Percentiles rank a stretch among this genome's conserved stretches.
phyloP scores from a whole-genome alignment of 2,329 filamentous ascomycete species.

The Fusarium continuum region DNA sequence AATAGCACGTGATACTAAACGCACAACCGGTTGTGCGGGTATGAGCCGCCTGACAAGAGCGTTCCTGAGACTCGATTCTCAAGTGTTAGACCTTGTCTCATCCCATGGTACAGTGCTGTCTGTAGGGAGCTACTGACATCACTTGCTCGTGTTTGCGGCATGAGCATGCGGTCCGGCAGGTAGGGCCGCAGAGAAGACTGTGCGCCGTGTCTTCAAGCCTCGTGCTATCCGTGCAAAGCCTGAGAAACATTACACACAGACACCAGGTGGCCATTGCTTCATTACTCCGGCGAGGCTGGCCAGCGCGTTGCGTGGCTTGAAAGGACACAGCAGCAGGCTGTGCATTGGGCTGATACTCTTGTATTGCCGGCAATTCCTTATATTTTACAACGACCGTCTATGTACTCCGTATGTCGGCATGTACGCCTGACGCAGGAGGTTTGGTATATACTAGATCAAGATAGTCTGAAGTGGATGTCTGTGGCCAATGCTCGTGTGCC shows the following conservation, averaged over 20 bases:
- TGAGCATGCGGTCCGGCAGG: constrained; percentile 18
- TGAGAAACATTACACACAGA: constrained; percentile 30
- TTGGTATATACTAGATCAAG: constrained; percentile 21
- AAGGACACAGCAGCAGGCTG: constrained; percentile 30
- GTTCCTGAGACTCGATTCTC: constrained; percentile 18
- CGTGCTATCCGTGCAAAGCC: constrained; percentile 14
- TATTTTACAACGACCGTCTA: constrained; percentile 3
- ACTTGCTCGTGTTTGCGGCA: constrained; percentile 17
- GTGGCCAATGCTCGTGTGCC: constrained; percentile 19
- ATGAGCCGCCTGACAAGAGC: not conserved
- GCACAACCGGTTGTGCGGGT: no score
- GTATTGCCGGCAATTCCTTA: constrained; percentile 33
- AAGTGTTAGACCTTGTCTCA: constrained; percentile 32
- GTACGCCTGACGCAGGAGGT: constrained; percentile 21
- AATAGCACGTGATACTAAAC: no score
- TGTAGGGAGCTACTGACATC: constrained; percentile 39
- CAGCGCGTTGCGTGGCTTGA: constrained; percentile 36
- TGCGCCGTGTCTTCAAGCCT: constrained; percentile 34
- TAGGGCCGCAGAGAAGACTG: constrained; percentile 27
- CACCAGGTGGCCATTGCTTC: constrained; percentile 35
- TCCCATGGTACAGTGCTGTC: constrained; percentile 22
- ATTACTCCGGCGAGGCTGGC: constrained; percentile 35
- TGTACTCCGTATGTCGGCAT: no score
- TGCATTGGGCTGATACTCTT: constrained; percentile 27
- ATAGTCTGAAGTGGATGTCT: constrained; percentile 26